Conservation (phyloP, 2,329 filamentous ascomycete genomes). For the Annulohypoxylon truncatum region DNA sequence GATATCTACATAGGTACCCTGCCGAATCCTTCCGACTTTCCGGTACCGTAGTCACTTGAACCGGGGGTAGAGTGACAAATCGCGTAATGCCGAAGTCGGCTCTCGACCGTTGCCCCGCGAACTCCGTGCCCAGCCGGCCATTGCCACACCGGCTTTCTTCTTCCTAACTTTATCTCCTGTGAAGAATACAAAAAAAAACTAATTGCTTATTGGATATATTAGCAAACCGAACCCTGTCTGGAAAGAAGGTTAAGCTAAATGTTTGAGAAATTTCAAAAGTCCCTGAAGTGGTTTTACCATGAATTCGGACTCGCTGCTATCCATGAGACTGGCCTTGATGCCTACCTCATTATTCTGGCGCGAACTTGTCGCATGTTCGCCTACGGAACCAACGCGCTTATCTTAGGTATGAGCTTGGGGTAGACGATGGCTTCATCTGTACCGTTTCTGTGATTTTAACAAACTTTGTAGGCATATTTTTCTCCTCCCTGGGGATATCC, state of each 20-base stretch:
- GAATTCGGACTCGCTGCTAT: slow-evolving; percentile 63
- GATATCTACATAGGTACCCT: background rate
- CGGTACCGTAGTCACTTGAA: slow-evolving; percentile 22
- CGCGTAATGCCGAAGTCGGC: slow-evolving; percentile 38
- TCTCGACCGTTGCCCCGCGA: slow-evolving; percentile 5
- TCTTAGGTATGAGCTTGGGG: slow-evolving; percentile 57
- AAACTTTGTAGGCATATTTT: slow-evolving; percentile 60
- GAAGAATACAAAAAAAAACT: background rate
- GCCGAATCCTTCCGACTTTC: slow-evolving; percentile 16
- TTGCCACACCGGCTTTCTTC: slow-evolving; percentile 3
- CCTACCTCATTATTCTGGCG: slow-evolving; percentile 64
- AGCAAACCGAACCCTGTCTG: background rate
- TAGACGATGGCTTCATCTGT: background rate
- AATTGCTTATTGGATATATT: slow-evolving; percentile 12
- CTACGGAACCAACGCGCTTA: slow-evolving; percentile 70
- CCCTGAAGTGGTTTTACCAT: slow-evolving; percentile 53
- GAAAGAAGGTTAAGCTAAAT: slow-evolving; percentile 31
- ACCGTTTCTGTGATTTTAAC: slow-evolving; percentile 9
- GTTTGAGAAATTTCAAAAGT: slow-evolving; percentile 36
- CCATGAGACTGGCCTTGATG: slow-evolving; percentile 60
- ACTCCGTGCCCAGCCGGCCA: slow-evolving; percentile 24
- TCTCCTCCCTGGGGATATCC: slow-evolving; percentile 65
- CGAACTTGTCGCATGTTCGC: slow-evolving; percentile 69
- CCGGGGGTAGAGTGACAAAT: slow-evolving; percentile 26
- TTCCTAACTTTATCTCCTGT: background rate